Evolutionary conservation across 192 early-diverging fungal species (phyloP).

Genomic region (Coemansia sp.): DNA sequence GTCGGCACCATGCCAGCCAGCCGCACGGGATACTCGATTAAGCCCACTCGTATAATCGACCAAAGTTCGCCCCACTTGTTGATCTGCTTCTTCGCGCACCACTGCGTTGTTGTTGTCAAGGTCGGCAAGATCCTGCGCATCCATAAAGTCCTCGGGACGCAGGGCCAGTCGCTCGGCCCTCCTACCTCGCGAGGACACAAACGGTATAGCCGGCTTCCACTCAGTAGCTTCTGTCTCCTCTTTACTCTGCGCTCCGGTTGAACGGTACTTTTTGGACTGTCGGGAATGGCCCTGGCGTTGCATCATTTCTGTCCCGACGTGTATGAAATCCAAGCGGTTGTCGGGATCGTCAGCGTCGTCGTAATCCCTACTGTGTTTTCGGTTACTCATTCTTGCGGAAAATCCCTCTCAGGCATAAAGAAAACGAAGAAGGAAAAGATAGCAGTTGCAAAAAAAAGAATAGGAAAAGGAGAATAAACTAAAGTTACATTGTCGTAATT

Average conservation of each 20-base stretch:
- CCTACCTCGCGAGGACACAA: slow-evolving; percentile 72
- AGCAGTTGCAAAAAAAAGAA: not conserved
- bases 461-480: not conserved
- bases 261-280: slow-evolving; percentile 80
- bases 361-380: not conserved
- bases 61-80: not conserved
- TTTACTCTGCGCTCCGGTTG: slow-evolving; percentile 79
- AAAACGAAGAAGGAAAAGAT: not conserved
- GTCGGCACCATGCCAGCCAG: slow-evolving; percentile 57
- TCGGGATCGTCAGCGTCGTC: not conserved
- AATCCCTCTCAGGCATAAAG: not conserved
- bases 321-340: slow-evolving; percentile 33
- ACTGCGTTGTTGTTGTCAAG: not conserved
- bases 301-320: slow-evolving; percentile 56
- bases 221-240: slow-evolving; percentile 57
- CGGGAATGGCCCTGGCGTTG: not conserved
- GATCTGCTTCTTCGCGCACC: not conserved
- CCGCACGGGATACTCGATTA: slow-evolving; percentile 46
- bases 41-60: not conserved
- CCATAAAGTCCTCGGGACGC: slow-evolving; percentile 90
- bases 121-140: slow-evolving; percentile 88
- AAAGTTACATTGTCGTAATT: not conserved
- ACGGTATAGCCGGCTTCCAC: slow-evolving; percentile 59
- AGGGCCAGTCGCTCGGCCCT: slow-evolving; percentile 56
- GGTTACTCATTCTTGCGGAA: slow-evolving; percentile 15